Base-by-base conservation (phyloP, 805 yeast genomes). In the Metschnikowia rubicola region DNA sequence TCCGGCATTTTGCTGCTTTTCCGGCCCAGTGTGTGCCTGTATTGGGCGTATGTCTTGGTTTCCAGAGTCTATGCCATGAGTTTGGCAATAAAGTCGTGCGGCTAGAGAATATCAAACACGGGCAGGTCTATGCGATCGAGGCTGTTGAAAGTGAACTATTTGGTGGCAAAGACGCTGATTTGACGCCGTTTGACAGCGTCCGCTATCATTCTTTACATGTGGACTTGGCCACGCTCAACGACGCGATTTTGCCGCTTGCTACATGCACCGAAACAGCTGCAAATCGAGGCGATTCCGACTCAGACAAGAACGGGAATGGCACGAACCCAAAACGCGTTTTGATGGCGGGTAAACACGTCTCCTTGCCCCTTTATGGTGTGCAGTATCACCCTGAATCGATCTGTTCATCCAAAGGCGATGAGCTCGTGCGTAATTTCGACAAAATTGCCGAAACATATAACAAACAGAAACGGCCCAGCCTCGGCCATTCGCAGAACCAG, bases 381-480 rank as follows among this genome's bases (percentile, higher is more conserved):
- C 99, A 94, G 60, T 95, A 91, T 60, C 99, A 94, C 60, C 99
- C 99, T 0, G 99, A 94, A 60, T 89, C 97, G 1, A 81, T 92
- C 35, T 88, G 96, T 57, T 89, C 97, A 0, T 70, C 74, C 11
- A 57, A 68, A 39, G 99, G 99, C 2, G 73, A 60, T 2, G 57
- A 62, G 10, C 62, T 94, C 43, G 64, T 91, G 4, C 52, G 56
- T 9, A 87, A 86, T 60, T 92, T 92, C 61, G 80, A 84, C 74
- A 30, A 37, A 0, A 48, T 78, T 12, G 82, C 86, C 4, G 37
- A 45, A 4, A 44, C 54, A 3, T 72, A 62, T 61, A 73, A 75
- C 46, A 30, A 29, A 8, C 21, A 39, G 10, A 15, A 47, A 32
- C 54, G 74, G 37, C 55, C 52, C 2, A 32, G 31, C 17, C 43